Conservation (phyloP, 495 filamentous ascomycete species). For the Penicillium parvum region DNA sequence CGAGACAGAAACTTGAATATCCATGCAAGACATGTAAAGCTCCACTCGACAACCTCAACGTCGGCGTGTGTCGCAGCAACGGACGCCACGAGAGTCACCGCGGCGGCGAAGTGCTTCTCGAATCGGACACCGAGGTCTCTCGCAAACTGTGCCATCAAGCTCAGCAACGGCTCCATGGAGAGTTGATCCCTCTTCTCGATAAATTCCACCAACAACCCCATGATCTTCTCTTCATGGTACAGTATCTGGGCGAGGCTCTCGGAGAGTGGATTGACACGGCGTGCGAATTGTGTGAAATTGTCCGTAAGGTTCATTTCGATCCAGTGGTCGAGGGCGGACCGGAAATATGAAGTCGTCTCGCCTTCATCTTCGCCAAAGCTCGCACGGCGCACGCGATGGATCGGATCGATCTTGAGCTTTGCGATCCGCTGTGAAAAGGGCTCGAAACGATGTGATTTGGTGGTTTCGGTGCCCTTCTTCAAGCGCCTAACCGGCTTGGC, state of each 20-base stretch:
- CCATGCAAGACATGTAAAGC: conserved; percentile 90
- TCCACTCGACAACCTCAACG: conserved; percentile 90
- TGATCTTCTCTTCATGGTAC: conserved; percentile 79
- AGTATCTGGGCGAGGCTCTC: conserved; percentile 89
- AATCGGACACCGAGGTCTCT: conserved; percentile 86
- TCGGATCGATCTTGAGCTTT: conserved; percentile 88
- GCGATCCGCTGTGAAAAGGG: conserved; percentile 88
- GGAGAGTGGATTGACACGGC: conserved; percentile 68
- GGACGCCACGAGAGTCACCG: conserved; percentile 62
- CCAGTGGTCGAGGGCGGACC: conserved; percentile 80
- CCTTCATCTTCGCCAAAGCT: conserved; percentile 71
- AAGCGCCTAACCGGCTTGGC: conserved; percentile 58
- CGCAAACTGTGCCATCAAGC: conserved; percentile 81
- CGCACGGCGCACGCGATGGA: conserved; percentile 76
- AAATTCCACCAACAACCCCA: conserved; percentile 69
- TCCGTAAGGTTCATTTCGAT: conserved; percentile 81
- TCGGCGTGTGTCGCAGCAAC: conserved; percentile 59
- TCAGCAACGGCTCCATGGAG: conserved; percentile 79
- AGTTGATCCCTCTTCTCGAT: conserved; percentile 71
- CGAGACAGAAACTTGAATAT: conserved; percentile 94
- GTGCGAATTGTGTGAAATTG: conserved; percentile 67
- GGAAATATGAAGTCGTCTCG: conserved; percentile 74
- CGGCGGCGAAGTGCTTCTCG: conserved; percentile 74
- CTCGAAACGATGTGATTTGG: conserved; percentile 83
- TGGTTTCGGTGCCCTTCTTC: conserved; percentile 63